These are phyloP conservation scores for Rheum nobile DNA, from an alignment of 148 eudicot species.

Conservation along the genomic window DNA sequence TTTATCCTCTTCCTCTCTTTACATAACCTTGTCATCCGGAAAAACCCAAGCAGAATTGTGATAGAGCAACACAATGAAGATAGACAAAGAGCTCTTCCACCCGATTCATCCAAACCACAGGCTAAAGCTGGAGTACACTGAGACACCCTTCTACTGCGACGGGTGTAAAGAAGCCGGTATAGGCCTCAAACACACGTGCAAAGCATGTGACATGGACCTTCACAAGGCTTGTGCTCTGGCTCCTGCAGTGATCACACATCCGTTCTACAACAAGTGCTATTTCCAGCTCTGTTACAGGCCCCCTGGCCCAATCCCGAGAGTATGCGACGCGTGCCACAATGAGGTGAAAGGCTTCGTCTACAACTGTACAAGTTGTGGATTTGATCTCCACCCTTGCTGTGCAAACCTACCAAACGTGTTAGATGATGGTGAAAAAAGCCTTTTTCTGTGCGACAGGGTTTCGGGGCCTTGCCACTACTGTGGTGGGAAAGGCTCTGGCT, in stretches of 20 bases:
- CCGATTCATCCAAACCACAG: slow-evolving; percentile 26
- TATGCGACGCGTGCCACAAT: slow-evolving; percentile 21
- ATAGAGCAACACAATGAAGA: slow-evolving; percentile 11
- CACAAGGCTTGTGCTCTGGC: slow-evolving; percentile 23
- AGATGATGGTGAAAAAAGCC: slow-evolving; percentile 23
- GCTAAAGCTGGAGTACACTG: slow-evolving; percentile 22
- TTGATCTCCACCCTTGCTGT: slow-evolving; percentile 31
- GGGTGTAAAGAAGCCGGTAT: slow-evolving; percentile 33
- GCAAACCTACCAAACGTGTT: slow-evolving; percentile 17
- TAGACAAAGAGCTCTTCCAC: slow-evolving; percentile 16
- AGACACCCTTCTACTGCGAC: slow-evolving; percentile 26
- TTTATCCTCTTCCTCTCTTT: neutral
- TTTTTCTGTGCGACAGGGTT: slow-evolving; percentile 21
- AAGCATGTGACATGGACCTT: slow-evolving; percentile 17
- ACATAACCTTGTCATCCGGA: neutral
- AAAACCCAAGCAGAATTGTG: neutral
- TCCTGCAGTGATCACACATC: slow-evolving; percentile 15
- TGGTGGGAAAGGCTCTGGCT: slow-evolving; percentile 23
- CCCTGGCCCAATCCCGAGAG: slow-evolving; percentile 15
- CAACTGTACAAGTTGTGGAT: slow-evolving; percentile 27
- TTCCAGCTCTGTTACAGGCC: slow-evolving; percentile 20
- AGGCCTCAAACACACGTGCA: slow-evolving; percentile 23
- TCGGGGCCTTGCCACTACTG: slow-evolving; percentile 25
- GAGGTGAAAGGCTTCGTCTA: slow-evolving; percentile 27
- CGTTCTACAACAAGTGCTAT: slow-evolving; percentile 30